Percentiles rank a stretch among this genome's conserved stretches.
phyloP scores from a whole-genome alignment of 2,329 filamentous ascomycete species.

The Coniochaeta ligniaria region DNA sequence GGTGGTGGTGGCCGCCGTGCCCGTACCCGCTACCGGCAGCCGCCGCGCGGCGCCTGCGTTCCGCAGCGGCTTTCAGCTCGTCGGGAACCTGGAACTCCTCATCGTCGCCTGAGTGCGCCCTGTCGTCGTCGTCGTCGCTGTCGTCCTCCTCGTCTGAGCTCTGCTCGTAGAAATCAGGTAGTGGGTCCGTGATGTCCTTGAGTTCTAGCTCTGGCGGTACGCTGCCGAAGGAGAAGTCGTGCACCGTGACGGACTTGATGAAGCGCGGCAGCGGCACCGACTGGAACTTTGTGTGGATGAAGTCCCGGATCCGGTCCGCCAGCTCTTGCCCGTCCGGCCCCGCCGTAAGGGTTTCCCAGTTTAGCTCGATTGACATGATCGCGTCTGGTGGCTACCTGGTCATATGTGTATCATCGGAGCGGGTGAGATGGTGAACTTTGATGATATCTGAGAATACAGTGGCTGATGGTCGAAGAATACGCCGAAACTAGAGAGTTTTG shows the following conservation, averaged over 20 bases:
- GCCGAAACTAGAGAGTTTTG: no score
- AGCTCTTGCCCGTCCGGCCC: slow-evolving; percentile 82
- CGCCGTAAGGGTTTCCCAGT: slow-evolving; percentile 88
- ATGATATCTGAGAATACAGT: background rate
- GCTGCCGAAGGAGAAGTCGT: slow-evolving; percentile 86
- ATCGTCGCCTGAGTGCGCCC: slow-evolving; percentile 28
- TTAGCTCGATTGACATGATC: slow-evolving; percentile 91
- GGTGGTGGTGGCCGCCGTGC: slow-evolving; percentile 10
- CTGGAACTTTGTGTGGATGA: slow-evolving; percentile 95
- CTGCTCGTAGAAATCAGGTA: slow-evolving; percentile 93
- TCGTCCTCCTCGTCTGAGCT: slow-evolving; percentile 47
- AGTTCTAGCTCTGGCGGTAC: slow-evolving; percentile 80
- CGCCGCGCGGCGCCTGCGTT: slow-evolving; percentile 13
- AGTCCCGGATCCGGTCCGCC: slow-evolving; percentile 79
- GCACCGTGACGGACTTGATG: slow-evolving; percentile 92
- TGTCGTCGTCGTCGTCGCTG: slow-evolving; percentile 42
- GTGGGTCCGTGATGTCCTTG: slow-evolving; percentile 93
- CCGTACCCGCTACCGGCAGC: slow-evolving; percentile 1
- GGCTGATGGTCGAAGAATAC: background rate
- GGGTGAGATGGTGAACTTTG: background rate
- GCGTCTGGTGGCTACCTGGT: background rate
- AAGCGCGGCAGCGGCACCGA: slow-evolving; percentile 85
- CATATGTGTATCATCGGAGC: no score
- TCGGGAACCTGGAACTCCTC: slow-evolving; percentile 22
- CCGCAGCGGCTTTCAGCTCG: slow-evolving; percentile 20